Percentiles rank a stretch among this genome's conserved stretches.
Evolutionary conservation across 2,329 filamentous ascomycete species (phyloP).

Genomic region (Phoma sp.): DNA sequence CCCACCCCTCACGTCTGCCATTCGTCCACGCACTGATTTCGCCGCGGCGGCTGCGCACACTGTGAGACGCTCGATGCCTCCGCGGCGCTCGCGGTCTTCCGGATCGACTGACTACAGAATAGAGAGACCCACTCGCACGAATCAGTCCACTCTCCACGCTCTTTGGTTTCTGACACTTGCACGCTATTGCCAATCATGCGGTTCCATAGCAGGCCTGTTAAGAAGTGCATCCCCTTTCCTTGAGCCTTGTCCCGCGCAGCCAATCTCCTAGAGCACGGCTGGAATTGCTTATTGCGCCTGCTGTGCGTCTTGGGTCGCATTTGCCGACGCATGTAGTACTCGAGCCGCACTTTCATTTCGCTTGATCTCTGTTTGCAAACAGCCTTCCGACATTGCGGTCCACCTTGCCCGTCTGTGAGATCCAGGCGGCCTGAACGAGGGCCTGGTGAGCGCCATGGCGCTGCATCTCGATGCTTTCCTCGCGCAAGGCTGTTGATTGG

Average conservation of each 20-base stretch:
- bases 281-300: constrained; percentile 16
- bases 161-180: not conserved
- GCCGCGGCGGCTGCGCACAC: not conserved
- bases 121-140: not conserved
- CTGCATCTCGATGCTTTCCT: constrained; percentile 12
- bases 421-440: constrained; percentile 10
- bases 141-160: not conserved
- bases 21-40: not conserved
- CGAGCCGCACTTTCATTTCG: constrained; percentile 20
- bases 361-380: constrained; percentile 10
- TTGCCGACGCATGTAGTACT: constrained; percentile 16
- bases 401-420: not conserved
- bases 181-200: not conserved
- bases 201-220: not conserved
- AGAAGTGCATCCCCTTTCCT: constrained; percentile 9
- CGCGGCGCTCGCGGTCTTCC: constrained; percentile 2
- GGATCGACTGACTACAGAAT: not conserved
- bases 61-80: not conserved
- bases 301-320: constrained; percentile 6
- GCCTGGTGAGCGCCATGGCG: constrained; percentile 31
- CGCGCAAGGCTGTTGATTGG: constrained; percentile 21
- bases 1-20: constrained; percentile 7
- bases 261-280: constrained; percentile 21
- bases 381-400: constrained; percentile 7
- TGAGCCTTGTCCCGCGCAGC: not conserved